Base-by-base conservation (phyloP, 495 filamentous ascomycete species). In the Neurospora africana region DNA sequence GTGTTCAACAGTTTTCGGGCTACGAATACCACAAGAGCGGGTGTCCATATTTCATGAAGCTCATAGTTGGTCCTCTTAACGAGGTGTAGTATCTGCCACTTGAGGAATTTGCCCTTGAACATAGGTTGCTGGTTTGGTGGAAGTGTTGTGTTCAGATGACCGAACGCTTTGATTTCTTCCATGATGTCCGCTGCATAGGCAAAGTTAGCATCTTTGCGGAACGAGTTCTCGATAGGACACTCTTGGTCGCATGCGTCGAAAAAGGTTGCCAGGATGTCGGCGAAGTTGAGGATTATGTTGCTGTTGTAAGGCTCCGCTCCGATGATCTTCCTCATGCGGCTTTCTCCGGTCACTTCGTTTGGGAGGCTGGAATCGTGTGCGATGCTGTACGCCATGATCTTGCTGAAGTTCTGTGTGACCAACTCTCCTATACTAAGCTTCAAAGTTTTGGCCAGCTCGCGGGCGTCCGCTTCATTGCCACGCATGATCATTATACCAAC, bases 401-500 rank as follows among this genome's bases (percentile, higher is more conserved):
- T 95, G 58, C 89, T 86, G 76, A 98, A 97, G 30, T 88, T 91
- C n/a, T 79, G 80, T 39, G 84, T 80, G 39, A 96, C 74, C 27
- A 96, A 81, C 17, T 91, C 83, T 30, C 81, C 77, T 21, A 86
- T 83, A 5, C 86, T 81, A 38, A 85, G 76, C 3, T 86, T 85
- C 43, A 97, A 81, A 27, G 83, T 80, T 17, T 76, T 76, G 19
- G 89, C 88, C 21, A 97, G 78, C 27, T 87, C 83, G 36, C 81
- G 77, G 9, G 88, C 83, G 71, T 90, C 87, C 35, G 88, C 82
- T 67, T 93, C 88, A 70, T 90, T 90, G 13, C 85, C 89, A 69
- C 91, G 91, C 93, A 97, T 96, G 40, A 94, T 83, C 78, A 96
- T 88, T 72, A 98, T 91, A 15, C 90, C 93, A 58, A 91, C 86